Evolutionary conservation across 2,329 filamentous ascomycete genomes (phyloP), one percentile per base, ranked within the genome.

Genomic region (Diaporthe batatas): DNA sequence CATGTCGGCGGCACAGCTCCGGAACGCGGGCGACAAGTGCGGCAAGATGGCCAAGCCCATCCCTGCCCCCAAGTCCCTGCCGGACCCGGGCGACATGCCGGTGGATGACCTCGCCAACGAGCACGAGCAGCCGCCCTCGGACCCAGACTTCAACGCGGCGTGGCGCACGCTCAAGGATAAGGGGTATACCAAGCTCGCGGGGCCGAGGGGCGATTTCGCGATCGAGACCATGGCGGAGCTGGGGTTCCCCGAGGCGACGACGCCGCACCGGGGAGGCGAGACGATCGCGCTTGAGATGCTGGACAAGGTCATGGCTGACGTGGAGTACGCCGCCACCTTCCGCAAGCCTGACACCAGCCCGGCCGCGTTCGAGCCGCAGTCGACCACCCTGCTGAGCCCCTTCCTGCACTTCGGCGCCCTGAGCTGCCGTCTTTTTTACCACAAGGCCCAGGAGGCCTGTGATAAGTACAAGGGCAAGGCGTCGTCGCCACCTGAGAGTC

Each of bases 291-390:
- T 95, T 4, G 79, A 86, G 74, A 83, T 83, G 39, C 86, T 95
- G 1, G 84, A 87, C 11, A 82, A 86, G 4, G 89, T 93, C 42
- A 86, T 93, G 73, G 82, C 85, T 2, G 83, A 94, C 74, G 86
- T 89, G 73, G 85, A 89, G 69, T 95, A 94, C 79, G 91, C 90
- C 0, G 92, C 91, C 1, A 94, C 90, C 0, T 95, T 95, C 77
- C 88, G 91, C 78, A 95, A 95, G 79, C 93, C 93, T 1, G 90
- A 91, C 72, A 94, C 92, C 0, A 93, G 91, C 47, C 93, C 93
- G 0, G 92, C 93, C 2, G 91, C 89, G 3, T 94, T 95, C 76
- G 87, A 90, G 49, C 93, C 92, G 0, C 91, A 92, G 78, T 88
- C 91, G 0, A 95, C 93, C 0, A 94, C 92, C 0, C 84, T 95